Evolutionary conservation across 352 stramenopile species (phyloP).

Genomic region (Globisporangium iwayamae): DNA sequence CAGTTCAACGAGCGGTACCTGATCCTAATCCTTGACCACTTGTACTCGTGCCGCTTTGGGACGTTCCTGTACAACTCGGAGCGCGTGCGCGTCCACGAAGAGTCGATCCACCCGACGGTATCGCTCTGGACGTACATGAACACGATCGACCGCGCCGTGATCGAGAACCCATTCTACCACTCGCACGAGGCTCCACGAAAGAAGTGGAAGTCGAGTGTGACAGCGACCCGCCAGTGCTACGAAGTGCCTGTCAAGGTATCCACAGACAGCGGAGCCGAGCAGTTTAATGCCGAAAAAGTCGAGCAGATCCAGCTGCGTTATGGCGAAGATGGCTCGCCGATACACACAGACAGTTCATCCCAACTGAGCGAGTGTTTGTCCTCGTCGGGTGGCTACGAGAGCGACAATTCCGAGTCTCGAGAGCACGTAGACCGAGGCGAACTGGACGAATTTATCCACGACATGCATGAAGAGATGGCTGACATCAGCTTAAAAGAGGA

Average conservation of each 20-base stretch:
- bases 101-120: constrained; percentile 46
- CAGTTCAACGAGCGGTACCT: constrained; percentile 86
- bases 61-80: constrained; percentile 98
- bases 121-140: constrained; percentile 80
- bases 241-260: constrained; percentile 24
- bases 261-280: constrained; percentile 1
- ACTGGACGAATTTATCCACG: constrained; percentile 25
- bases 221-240: constrained; percentile 54
- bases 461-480: constrained; percentile 19
- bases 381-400: constrained; percentile 26
- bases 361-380: constrained; percentile 21
- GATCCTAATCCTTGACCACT: constrained; percentile 75
- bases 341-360: constrained; percentile 28
- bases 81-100: constrained; percentile 49
- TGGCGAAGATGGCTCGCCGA: constrained; percentile 20
- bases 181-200: constrained; percentile 35
- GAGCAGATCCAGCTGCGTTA: constrained; percentile 6
- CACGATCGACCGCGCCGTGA: constrained; percentile 52
- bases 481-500: neutral
- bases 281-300: constrained; percentile 4
- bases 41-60: constrained; percentile 81
- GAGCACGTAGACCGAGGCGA: constrained; percentile 22
- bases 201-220: constrained; percentile 54
- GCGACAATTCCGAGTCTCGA: constrained; percentile 20
- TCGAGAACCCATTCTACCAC: constrained; percentile 77